Base-by-base conservation (phyloP, 768 basidiomycete genomes). In the Pisolithus orientalis region DNA sequence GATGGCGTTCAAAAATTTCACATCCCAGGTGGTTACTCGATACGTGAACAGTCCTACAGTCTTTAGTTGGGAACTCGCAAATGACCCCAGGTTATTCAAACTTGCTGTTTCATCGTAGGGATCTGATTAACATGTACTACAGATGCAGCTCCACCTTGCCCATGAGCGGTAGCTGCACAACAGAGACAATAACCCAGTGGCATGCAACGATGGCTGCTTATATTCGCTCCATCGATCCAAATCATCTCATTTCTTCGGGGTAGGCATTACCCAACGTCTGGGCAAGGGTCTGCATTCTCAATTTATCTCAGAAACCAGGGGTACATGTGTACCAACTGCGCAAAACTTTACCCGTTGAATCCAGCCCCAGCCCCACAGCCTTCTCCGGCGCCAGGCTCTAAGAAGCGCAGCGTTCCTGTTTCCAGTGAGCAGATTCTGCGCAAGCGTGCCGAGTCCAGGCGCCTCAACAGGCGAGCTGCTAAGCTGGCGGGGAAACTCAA, bases 221-320 rank as follows among this genome's bases (percentile, higher is more conserved):
- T 53, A 70, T 85, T 47, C 67, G 64, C 37, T 53, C 58, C 0
- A 57, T 78, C 21, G 85, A 87, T 61, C 75, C 77, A 7, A 84
- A 86, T 57, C 85, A 87, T 64, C 68, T 86, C 34, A 72, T 85
- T 42, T 73, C 81, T 16, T 72, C 83, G 25, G 85, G 85, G 80
- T 85, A 62, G 55, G 76, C 59, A 39, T 39, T 44, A 13, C 34
- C 44, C 50, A 27, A 24, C 39, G 21, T 17, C 13, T 45, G 34
- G 2, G 4, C 34, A 9, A 37, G 32, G n/a, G 21, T 44, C 40
- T 38, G 32, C 47, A 13, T 29, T 55, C 21, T 47, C 49, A 40
- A 29, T 25, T 25, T 32, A 45, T 52, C 14, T 50, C 72, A 74
- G 75, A 43, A 62, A 64, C 10, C 76, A 78, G 58, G 85, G 85